phyloP scores from a whole-genome alignment of 305 asterid genomes.

The Vinca major region DNA sequence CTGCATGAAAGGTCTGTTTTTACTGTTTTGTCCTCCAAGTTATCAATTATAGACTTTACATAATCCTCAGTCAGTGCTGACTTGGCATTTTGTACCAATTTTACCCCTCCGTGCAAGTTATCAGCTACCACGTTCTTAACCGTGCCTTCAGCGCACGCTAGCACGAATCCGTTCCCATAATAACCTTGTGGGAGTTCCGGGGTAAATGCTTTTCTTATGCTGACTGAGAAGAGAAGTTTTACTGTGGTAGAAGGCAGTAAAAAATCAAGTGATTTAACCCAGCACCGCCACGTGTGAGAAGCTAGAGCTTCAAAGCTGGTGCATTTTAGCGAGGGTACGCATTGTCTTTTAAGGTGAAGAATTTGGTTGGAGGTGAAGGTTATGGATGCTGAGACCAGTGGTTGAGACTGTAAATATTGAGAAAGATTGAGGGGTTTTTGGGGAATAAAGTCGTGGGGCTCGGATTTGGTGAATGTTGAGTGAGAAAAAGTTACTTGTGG shows the following conservation, averaged over 20 bases:
- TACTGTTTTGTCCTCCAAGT: slow-evolving; percentile 37
- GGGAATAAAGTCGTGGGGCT: slow-evolving; percentile 7
- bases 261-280: slow-evolving; percentile 52
- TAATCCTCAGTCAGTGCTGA: slow-evolving; percentile 24
- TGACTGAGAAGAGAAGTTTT: slow-evolving; percentile 55
- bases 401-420: slow-evolving; percentile 50
- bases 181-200: slow-evolving; percentile 43
- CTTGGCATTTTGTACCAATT: slow-evolving; percentile 56
- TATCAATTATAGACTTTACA: slow-evolving; percentile 46
- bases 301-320: slow-evolving; percentile 68
- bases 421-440: slow-evolving; percentile 27
- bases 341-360: slow-evolving; percentile 44
- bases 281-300: slow-evolving; percentile 70
- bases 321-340: slow-evolving; percentile 51
- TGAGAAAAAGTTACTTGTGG: slow-evolving; percentile 33
- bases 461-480: slow-evolving; percentile 31
- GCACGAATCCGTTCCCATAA: slow-evolving; percentile 70
- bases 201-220: slow-evolving; percentile 30
- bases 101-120: slow-evolving; percentile 38
- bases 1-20: slow-evolving; percentile 42
- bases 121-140: slow-evolving; percentile 31
- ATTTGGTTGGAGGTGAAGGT: slow-evolving; percentile 47
- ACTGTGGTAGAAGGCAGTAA: slow-evolving; percentile 29
- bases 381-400: slow-evolving; percentile 42
- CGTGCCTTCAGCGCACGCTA: slow-evolving; percentile 57